These are phyloP conservation scores for Cytospora piceae DNA, from an alignment of 2,329 filamentous ascomycete genomes.

Conservation along the genomic window DNA sequence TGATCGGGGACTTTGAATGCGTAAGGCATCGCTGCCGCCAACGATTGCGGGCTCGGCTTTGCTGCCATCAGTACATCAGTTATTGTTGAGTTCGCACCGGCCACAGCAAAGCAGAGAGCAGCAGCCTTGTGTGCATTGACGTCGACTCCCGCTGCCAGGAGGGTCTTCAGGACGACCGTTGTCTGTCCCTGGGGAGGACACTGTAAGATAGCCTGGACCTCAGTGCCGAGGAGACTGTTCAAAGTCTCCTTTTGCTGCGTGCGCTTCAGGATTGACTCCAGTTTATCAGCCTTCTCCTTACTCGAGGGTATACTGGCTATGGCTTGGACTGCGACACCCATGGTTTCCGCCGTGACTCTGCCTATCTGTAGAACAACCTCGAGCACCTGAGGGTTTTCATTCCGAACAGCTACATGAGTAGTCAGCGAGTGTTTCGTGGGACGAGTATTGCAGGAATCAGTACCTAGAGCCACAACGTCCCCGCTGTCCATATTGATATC, in stretches of 20 bases:
- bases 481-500: conserved; percentile 57
- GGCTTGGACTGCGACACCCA: conserved; percentile 48
- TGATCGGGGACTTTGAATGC: conserved; percentile 55
- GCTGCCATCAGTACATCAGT: conserved; percentile 53
- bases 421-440: conserved; percentile 21
- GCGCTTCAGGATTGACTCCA: conserved; percentile 51
- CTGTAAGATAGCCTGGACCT: conserved; percentile 52
- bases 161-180: conserved; percentile 48
- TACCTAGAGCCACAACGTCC: conserved; percentile 45
- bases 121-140: conserved; percentile 57
- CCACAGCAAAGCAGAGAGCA: conserved; percentile 55
- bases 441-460: conserved; percentile 9
- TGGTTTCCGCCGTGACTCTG: conserved; percentile 47
- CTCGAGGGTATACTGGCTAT: conserved; percentile 50
- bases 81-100: conserved; percentile 48
- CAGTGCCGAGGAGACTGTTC: conserved; percentile 51
- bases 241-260: conserved; percentile 49
- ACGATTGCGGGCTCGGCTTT: conserved; percentile 46
- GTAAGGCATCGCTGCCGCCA: conserved; percentile 56
- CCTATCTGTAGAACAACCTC: conserved; percentile 52
- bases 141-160: conserved; percentile 57
- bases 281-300: conserved; percentile 52
- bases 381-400: conserved; percentile 53
- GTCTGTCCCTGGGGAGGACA: conserved; percentile 43
- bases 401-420: conserved; percentile 42